Percentiles rank a stretch among this genome's conserved stretches.
phyloP scores from a whole-genome alignment of 305 asterid species.

The Fraxinus ornus region DNA sequence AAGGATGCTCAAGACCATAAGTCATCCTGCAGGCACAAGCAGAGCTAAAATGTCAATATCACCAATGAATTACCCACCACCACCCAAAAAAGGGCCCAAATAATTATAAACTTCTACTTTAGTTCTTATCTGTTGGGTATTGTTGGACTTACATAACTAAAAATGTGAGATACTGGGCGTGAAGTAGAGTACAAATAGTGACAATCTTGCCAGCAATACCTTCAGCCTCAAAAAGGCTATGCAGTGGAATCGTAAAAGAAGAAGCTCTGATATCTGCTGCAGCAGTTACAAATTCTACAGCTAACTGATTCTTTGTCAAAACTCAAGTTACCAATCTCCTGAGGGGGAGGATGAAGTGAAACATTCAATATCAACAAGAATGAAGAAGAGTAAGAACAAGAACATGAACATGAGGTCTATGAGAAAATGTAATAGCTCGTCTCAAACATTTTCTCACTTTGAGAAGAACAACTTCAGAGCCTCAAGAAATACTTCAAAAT shows the following conservation, averaged over 20 bases:
- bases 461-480: slow-evolving; percentile 69
- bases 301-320: slow-evolving; percentile 98
- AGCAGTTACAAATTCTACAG: slow-evolving; percentile 96
- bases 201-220: slow-evolving; percentile 94
- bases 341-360: slow-evolving; percentile 16
- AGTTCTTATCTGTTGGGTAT: background rate
- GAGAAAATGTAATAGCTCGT: slow-evolving; percentile 15
- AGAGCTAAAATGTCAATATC: background rate
- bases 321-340: slow-evolving; percentile 90
- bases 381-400: slow-evolving; percentile 11
- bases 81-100: background rate
- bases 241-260: slow-evolving; percentile 92
- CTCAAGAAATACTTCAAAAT: slow-evolving; percentile 76
- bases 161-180: slow-evolving; percentile 8
- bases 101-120: background rate
- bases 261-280: slow-evolving; percentile 97
- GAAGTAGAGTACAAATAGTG: slow-evolving; percentile 1
- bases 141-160: background rate
- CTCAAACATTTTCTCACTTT: slow-evolving; percentile 64
- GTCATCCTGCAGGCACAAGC: slow-evolving; percentile 72
- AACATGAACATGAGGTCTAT: slow-evolving; percentile 12
- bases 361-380: slow-evolving; percentile 14
- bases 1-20: slow-evolving; percentile 89
- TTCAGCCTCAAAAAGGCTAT: slow-evolving; percentile 94
- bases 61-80: background rate